These are phyloP conservation scores for Quercus dentata DNA, from an alignment of 306 rosid genomes.

Conservation along the genomic window DNA sequence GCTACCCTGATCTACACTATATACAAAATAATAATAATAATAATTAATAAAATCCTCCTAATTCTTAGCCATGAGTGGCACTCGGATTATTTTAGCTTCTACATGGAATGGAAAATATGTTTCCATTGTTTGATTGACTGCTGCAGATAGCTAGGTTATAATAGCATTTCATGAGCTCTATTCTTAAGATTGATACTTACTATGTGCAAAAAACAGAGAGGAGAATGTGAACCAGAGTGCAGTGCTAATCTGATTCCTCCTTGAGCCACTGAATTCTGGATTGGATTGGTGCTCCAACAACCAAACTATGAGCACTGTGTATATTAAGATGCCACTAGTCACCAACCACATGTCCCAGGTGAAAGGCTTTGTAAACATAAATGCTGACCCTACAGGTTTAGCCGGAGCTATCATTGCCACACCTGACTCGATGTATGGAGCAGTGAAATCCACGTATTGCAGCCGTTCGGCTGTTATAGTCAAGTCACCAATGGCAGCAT, in stretches of 20 bases:
- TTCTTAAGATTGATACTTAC: constrained; percentile 33
- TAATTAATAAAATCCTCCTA: too few relatives aligned
- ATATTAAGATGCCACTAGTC: constrained; percentile 36
- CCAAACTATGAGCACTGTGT: constrained; percentile 60
- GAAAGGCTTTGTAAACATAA: constrained; percentile 71
- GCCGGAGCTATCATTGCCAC: constrained; percentile 49
- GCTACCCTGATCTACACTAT: too few relatives aligned
- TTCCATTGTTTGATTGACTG: too few relatives aligned
- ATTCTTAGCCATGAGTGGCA: too few relatives aligned
- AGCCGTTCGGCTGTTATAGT: constrained; percentile 46
- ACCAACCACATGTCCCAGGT: constrained; percentile 68
- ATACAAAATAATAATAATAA: too few relatives aligned
- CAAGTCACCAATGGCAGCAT: constrained; percentile 61
- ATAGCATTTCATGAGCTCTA: not conserved
- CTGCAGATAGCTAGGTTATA: too few relatives aligned
- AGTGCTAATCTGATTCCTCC: constrained; percentile 54
- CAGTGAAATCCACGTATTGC: constrained; percentile 52
- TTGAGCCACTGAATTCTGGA: constrained; percentile 51
- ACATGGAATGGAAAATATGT: too few relatives aligned
- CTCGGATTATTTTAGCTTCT: too few relatives aligned
- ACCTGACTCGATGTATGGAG: constrained; percentile 63
- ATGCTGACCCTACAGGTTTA: constrained; percentile 29
- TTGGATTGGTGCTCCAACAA: constrained; percentile 50
- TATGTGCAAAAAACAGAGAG: constrained; percentile 69
- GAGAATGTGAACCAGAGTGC: constrained; percentile 65